phyloP scores from a whole-genome alignment of 2,329 filamentous ascomycete genomes.

The Penicillium sp. region DNA sequence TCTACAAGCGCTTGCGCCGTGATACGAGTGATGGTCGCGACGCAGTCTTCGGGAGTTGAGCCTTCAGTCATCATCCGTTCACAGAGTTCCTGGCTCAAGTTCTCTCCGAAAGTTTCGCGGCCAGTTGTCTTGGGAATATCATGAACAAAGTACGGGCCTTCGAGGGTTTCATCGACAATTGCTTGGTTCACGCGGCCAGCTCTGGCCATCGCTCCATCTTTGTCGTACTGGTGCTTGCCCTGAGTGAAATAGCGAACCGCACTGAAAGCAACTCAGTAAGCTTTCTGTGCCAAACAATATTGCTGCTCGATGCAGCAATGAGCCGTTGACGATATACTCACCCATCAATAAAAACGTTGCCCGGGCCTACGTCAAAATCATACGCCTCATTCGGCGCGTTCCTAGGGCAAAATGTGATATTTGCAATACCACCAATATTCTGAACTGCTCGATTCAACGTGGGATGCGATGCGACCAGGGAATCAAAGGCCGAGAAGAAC shows the following conservation, averaged over 20 bases:
- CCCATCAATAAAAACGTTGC: conserved; percentile 56
- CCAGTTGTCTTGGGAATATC: conserved; percentile 59
- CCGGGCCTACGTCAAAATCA: conserved; percentile 54
- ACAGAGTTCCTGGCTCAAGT: not conserved
- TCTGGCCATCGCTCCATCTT: conserved; percentile 51
- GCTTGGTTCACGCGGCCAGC: conserved; percentile 50
- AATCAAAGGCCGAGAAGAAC: conserved; percentile 57
- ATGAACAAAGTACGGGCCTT: conserved; percentile 51
- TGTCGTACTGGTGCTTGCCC: conserved; percentile 51
- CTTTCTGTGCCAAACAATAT: not conserved
- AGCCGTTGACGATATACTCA: not conserved
- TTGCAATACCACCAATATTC: conserved; percentile 61
- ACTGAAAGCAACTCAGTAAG: not conserved
- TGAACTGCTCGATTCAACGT: conserved; percentile 58
- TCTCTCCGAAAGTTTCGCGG: conserved; percentile 55
- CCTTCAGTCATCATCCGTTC: conserved; percentile 45
- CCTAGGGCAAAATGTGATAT: conserved; percentile 59
- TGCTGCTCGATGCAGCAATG: not conserved
- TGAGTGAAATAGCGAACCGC: conserved; percentile 55
- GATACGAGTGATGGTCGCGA: conserved; percentile 60
- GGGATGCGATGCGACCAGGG: conserved; percentile 56
- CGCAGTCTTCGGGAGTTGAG: conserved; percentile 52
- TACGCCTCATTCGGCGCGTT: conserved; percentile 9
- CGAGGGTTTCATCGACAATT: conserved; percentile 53
- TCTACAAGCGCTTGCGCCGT: conserved; percentile 58